Evolutionary conservation across 139 green algal species (phyloP).

Genomic region (Nannochloris sp.): DNA sequence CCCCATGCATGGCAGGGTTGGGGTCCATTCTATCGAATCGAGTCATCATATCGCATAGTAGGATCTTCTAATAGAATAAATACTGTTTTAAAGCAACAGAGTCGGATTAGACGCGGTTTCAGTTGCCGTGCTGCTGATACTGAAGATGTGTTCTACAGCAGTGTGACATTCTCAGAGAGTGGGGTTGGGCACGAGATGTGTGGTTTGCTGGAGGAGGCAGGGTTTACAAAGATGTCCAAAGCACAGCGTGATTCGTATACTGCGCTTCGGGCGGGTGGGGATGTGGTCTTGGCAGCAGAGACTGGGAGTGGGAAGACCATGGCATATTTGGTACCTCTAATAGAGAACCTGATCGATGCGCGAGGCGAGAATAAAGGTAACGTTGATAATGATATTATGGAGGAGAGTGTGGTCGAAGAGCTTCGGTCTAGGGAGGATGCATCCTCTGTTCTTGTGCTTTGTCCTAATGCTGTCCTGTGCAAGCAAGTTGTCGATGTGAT

Average conservation of each 20-base stretch:
- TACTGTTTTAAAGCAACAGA: too few species aligned
- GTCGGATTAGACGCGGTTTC: too few species aligned
- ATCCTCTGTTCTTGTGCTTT: slow-evolving; percentile 61
- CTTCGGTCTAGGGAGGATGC: not conserved
- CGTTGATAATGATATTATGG: not conserved
- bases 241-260: slow-evolving; percentile 50
- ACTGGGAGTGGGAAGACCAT: slow-evolving; percentile 97
- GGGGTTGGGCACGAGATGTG: too few species aligned
- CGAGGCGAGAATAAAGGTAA: not conserved
- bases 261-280: slow-evolving; percentile 39
- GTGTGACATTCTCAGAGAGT: slow-evolving; percentile 5
- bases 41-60: too few species aligned
- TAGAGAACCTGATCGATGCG: slow-evolving; percentile 32
- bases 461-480: slow-evolving; percentile 76
- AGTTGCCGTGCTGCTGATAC: too few species aligned
- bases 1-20: too few species aligned
- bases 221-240: not conserved
- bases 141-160: not conserved
- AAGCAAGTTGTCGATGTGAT: slow-evolving; percentile 56
- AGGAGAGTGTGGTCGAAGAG: not conserved
- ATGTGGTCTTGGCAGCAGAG: slow-evolving; percentile 84
- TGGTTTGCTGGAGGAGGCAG: too few species aligned
- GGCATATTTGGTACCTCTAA: slow-evolving; percentile 79
- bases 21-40: too few species aligned
- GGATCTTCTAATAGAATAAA: too few species aligned